Base-by-base conservation (phyloP, 2,329 filamentous ascomycete genomes). In the Aspergillus phoenicis region DNA sequence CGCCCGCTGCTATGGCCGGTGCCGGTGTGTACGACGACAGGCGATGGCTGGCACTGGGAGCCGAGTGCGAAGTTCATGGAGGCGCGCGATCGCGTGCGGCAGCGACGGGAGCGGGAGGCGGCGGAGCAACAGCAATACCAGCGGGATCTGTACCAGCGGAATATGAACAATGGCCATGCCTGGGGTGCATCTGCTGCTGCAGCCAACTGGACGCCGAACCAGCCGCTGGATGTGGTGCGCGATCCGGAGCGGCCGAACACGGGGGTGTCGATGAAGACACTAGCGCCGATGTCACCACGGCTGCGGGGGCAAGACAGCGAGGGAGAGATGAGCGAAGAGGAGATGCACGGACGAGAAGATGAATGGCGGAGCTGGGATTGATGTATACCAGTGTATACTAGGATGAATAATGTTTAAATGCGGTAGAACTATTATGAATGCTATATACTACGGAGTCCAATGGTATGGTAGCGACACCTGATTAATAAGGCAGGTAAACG, bases 11-110 rank as follows among this genome's bases (percentile, higher is more conserved):
- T 95, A 8, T 98, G 95, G 94, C 79, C 83, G 28, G 63, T 98
- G 1, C 95, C 95, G 0, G 80, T 98, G 49, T 87, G 85, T 75
- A 98, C 90, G 71, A 96, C 93, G 2, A 91, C 87, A 0, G 94
- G 94, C 36, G 91, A 99, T 74, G 95, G 95, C 22, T 99, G 94
- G 94, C 84, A 83, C 48, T 99, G 95, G 95, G 93, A 97, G 70
- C 85, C 93, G 0, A 96, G 88, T 71, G 83, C 86, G 1, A 87
- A 86, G 66, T 99, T 95, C 90, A 64, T 91, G 2, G 87, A 88
- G 38, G 90, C 89, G 8, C 72, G 74, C 55, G 74, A 78, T 8
- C 64, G 67, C 4, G 59, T 75, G 28, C 71, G 75, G 13, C 57
- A 66, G 17, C 65, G 62, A 30, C 68, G 71, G 15, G 76, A 76